A percentile compares a stretch with the other conserved stretches of the same genome.
Conservation (phyloP, 2,329 filamentous ascomycete species). For the Knufia petricola region DNA sequence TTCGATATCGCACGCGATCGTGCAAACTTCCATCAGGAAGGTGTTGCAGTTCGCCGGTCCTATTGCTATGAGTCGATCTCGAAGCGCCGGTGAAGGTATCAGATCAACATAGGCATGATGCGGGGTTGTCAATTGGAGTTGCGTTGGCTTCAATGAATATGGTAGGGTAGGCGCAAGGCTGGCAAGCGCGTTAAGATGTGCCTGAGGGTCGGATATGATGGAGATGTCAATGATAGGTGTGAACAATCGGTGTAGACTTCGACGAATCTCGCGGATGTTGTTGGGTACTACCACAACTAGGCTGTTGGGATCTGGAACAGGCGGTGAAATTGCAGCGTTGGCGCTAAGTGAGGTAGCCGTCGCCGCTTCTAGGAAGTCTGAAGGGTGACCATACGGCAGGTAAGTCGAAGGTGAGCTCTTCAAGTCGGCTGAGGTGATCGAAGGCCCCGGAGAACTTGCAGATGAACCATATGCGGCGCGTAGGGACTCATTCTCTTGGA, state of each 20-base stretch:
- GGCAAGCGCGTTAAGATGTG: conserved; percentile 27
- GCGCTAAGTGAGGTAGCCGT: conserved; percentile 11
- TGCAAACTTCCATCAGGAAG: conserved; percentile 32
- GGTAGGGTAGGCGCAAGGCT: conserved; percentile 28
- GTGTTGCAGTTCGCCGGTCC: conserved; percentile 29
- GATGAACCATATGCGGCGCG: conserved; percentile 29
- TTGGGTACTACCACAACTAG: conserved; percentile 27
- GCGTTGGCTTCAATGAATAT: conserved; percentile 29
- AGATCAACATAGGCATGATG: conserved; percentile 37
- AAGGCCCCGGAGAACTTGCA: conserved; percentile 23
- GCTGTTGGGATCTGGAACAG: conserved; percentile 15
- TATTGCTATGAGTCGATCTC: conserved; percentile 31
- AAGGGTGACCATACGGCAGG: conserved; percentile 15
- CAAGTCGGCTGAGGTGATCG: conserved; percentile 19
- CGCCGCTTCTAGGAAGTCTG: conserved; percentile 13
- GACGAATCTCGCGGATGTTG: conserved; percentile 29
- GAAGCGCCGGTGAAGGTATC: conserved; percentile 33
- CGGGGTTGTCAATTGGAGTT: conserved; percentile 31
- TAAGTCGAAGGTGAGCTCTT: conserved; percentile 21
- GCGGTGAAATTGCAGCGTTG: conserved; percentile 12
- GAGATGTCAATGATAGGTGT: conserved; percentile 29
- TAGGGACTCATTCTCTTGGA: conserved; percentile 33
- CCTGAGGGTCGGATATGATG: conserved; percentile 27
- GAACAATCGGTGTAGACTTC: conserved; percentile 29
- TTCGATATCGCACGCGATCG: conserved; percentile 28